Evolutionary conservation across 805 yeast species (phyloP).

Genomic region (Ogataea nonfermentans): DNA sequence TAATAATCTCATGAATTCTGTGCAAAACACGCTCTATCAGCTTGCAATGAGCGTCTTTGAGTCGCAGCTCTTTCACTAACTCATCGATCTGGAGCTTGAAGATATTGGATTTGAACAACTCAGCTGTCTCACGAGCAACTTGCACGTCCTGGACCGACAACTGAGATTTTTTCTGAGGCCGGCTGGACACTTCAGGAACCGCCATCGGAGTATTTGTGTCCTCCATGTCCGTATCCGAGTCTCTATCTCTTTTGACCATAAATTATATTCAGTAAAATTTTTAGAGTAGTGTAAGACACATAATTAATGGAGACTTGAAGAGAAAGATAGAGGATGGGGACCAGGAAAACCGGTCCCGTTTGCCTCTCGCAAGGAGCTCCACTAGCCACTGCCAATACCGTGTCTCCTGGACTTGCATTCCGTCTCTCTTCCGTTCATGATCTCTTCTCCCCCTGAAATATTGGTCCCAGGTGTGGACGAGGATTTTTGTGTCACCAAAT

Average conservation of each 20-base stretch:
- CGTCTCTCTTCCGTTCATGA: not conserved
- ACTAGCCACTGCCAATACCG: too few relatives aligned
- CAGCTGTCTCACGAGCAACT: constrained; percentile 90
- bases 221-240: constrained; percentile 4
- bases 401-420: too few relatives aligned
- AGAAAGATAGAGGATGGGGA: too few relatives aligned
- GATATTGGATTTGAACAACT: constrained; percentile 89
- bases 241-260: constrained; percentile 12
- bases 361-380: too few relatives aligned
- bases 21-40: constrained; percentile 74
- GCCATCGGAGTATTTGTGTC: not conserved
- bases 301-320: too few relatives aligned
- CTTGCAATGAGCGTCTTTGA: constrained; percentile 66
- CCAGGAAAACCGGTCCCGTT: too few relatives aligned
- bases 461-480: constrained; percentile 10
- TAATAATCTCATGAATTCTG: constrained; percentile 65
- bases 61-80: constrained; percentile 71
- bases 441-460: not conserved
- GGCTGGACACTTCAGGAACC: not conserved
- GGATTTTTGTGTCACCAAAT: constrained; percentile 5
- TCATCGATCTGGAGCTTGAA: constrained; percentile 96
- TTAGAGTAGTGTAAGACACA: constrained; percentile 13
- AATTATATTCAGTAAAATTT: constrained; percentile 7
- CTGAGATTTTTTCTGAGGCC: constrained; percentile 4
- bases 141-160: constrained; percentile 81